Conservation (phyloP, 495 filamentous ascomycete genomes). For the Tuber borchii region DNA sequence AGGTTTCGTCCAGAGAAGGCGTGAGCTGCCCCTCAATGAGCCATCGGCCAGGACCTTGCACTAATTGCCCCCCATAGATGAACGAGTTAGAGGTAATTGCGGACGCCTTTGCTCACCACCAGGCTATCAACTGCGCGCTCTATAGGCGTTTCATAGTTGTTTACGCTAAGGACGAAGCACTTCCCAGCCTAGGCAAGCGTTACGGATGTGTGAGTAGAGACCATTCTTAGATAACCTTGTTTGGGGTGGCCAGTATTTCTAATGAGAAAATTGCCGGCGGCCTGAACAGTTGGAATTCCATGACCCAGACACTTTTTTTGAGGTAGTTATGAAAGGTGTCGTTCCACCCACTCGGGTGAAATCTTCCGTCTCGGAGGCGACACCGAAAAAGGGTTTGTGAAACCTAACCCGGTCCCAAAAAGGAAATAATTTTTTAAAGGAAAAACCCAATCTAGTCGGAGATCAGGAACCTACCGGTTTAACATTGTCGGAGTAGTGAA, state of each 20-base stretch:
- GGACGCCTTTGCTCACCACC: constrained; percentile 35
- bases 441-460: background rate
- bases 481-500: background rate
- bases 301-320: constrained; percentile 41
- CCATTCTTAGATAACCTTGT: constrained; percentile 21
- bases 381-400: background rate
- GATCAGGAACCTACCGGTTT: background rate
- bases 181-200: constrained; percentile 33
- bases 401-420: background rate
- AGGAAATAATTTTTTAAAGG: background rate
- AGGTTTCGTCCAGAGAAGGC: background rate
- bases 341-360: constrained; percentile 11
- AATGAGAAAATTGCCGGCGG: background rate
- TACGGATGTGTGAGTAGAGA: constrained; percentile 41
- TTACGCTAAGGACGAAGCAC: constrained; percentile 29
- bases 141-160: constrained; percentile 37
- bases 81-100: constrained; percentile 33
- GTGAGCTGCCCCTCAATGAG: constrained; percentile 2
- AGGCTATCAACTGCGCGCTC: constrained; percentile 26
- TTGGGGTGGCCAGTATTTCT: background rate
- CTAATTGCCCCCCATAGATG: constrained; percentile 17
- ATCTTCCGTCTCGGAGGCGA: constrained; percentile 21
- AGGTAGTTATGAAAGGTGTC: constrained; percentile 56
- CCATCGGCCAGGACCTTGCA: constrained; percentile 8
- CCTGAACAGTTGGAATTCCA: constrained; percentile 10